These are phyloP conservation scores for Ceratocystis papillata DNA, from an alignment of 2,329 filamentous ascomycete genomes.

Conservation along the genomic window DNA sequence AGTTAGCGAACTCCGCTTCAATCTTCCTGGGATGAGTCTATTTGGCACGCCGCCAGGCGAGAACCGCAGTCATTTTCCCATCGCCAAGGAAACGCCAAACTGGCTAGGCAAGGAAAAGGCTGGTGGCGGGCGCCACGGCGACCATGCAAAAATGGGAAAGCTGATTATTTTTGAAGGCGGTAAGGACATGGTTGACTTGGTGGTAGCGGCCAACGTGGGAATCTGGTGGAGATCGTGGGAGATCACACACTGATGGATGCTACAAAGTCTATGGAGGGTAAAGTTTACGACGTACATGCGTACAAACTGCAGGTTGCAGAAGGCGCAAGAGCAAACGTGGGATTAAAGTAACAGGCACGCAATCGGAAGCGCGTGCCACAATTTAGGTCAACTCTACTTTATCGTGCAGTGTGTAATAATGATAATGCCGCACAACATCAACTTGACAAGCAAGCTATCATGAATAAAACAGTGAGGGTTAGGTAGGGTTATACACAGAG, in stretches of 20 bases:
- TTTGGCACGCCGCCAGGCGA: conserved; percentile 35
- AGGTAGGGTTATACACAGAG: too few relatives aligned
- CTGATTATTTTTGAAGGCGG: conserved; percentile 82
- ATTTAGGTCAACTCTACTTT: too few relatives aligned
- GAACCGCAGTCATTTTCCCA: conserved; percentile 29
- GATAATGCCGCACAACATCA: too few relatives aligned
- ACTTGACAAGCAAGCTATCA: too few relatives aligned
- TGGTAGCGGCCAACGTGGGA: conserved; percentile 83
- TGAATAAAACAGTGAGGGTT: too few relatives aligned
- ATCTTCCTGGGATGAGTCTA: conserved; percentile 55
- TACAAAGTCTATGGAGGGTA: too few relatives aligned
- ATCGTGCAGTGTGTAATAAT: too few relatives aligned
- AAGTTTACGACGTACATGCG: not conserved
- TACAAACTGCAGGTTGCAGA: not conserved
- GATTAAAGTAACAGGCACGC: too few relatives aligned
- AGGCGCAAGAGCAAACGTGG: too few relatives aligned
- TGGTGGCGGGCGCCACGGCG: conserved; percentile 75
- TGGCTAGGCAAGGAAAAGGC: conserved; percentile 80
- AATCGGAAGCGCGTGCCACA: too few relatives aligned
- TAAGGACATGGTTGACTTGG: conserved; percentile 85
- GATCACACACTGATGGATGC: conserved; percentile 32
- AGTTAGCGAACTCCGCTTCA: conserved; percentile 83
- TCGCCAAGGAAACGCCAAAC: conserved; percentile 37
- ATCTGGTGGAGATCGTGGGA: conserved; percentile 91
- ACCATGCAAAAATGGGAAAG: conserved; percentile 86